phyloP scores from a whole-genome alignment of 495 filamentous ascomycete species.

The Annulohypoxylon moriforme region DNA sequence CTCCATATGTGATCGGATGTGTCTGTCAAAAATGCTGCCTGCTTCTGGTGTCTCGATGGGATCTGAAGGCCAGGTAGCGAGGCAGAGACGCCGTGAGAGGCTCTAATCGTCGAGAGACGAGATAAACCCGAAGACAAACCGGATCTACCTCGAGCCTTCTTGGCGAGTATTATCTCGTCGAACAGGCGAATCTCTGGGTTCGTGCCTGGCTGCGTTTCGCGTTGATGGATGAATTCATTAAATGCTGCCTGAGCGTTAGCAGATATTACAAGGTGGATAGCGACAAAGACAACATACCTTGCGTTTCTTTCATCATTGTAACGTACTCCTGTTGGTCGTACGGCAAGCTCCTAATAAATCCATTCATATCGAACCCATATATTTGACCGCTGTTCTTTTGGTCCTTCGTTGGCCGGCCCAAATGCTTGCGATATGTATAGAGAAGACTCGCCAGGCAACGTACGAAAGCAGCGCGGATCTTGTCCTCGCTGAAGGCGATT shows the following conservation, averaged over 20 bases:
- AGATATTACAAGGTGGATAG: not conserved
- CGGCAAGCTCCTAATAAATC: conserved; percentile 89
- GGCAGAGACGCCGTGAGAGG: conserved; percentile 56
- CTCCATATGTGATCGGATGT: conserved; percentile 93
- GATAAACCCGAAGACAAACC: conserved; percentile 63
- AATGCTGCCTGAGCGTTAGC: conserved; percentile 69
- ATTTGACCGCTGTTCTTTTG: conserved; percentile 87
- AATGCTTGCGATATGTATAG: conserved; percentile 92
- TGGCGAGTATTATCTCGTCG: conserved; percentile 94
- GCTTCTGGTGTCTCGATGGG: conserved; percentile 54
- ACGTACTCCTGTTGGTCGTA: conserved; percentile 92
- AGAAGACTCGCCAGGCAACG: conserved; percentile 93
- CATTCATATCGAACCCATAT: conserved; percentile 95
- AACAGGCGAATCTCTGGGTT: conserved; percentile 84
- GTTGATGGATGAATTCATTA: conserved; percentile 95
- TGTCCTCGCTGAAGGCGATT: conserved; percentile 87
- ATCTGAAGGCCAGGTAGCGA: conserved; percentile 42
- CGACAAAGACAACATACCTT: conserved; percentile 69
- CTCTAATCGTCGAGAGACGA: conserved; percentile 62
- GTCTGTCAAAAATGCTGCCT: conserved; percentile 81
- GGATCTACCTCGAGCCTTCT: conserved; percentile 83
- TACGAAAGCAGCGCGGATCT: conserved; percentile 92
- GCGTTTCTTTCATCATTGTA: conserved; percentile 87
- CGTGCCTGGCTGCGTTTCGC: conserved; percentile 71
- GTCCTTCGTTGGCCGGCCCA: conserved; percentile 78